Percentiles rank a stretch among this genome's conserved stretches.
Evolutionary conservation across 768 basidiomycete genomes (phyloP).

Genomic region (Hygrophorus pudorinus): DNA sequence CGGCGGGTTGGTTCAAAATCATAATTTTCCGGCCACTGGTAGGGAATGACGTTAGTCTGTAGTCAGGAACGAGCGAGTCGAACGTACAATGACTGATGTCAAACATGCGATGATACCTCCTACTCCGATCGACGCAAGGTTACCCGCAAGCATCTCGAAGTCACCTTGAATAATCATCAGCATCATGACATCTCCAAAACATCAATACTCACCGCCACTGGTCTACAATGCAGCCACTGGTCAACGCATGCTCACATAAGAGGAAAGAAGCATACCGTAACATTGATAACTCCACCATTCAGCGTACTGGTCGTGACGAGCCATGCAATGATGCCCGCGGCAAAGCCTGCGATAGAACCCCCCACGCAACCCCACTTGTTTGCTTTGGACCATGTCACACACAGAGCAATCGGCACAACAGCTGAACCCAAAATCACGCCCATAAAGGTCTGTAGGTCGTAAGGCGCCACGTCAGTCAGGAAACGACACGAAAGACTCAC

Average conservation of each 20-base stretch:
- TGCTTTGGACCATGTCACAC: constrained; percentile 76
- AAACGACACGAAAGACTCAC: constrained; percentile 31
- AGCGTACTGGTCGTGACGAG: constrained; percentile 67
- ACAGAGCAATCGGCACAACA: constrained; percentile 81
- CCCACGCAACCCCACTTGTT: constrained; percentile 77
- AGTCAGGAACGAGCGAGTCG: neutral
- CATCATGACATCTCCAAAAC: constrained; percentile 21
- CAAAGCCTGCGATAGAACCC: constrained; percentile 66
- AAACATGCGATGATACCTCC: constrained; percentile 68
- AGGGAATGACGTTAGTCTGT: neutral
- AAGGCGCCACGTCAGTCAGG: neutral
- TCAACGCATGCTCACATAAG: neutral
- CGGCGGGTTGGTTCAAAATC: constrained; percentile 72
- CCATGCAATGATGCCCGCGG: constrained; percentile 70
- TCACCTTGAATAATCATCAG: constrained; percentile 28
- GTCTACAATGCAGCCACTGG: constrained; percentile 11
- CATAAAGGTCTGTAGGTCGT: constrained; percentile 60
- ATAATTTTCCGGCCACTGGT: constrained; percentile 71
- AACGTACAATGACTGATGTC: constrained; percentile 52
- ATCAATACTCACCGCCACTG: constrained; percentile 16
- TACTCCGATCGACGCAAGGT: constrained; percentile 75
- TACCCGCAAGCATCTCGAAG: constrained; percentile 76
- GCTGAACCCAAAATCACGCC: constrained; percentile 78
- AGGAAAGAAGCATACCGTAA: constrained; percentile 35
- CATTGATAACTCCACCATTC: constrained; percentile 62